Base-by-base conservation (phyloP, 129 eudicot genomes). In the Flaveria linearis region DNA sequence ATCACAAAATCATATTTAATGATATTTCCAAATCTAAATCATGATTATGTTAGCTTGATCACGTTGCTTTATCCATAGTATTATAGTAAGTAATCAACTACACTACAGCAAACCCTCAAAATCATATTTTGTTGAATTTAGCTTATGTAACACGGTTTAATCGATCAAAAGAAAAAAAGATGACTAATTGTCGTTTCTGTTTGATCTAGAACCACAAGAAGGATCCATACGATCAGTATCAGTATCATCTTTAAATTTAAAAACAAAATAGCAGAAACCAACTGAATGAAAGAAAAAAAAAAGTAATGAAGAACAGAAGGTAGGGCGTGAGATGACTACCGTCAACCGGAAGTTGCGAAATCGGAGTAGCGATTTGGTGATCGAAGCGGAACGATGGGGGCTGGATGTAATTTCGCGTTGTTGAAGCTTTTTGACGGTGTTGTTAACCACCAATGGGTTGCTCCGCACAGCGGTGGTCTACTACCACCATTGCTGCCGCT, bases 341-440 rank as follows among this genome's bases (percentile, higher is more conserved):
- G 80, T 68, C 72, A 81, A 68, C 3, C 69, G 76, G 30, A n/a
- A 74, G 60, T 81, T 81, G 72, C 76, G 71, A 45, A 81, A 81
- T 8, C 84, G 51, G 33, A 74, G 76, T 0, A 67, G 76, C 2
- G 80, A 76, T 58, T 81, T 81, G 67, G 75, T 74, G 63, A 81
- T 75, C 0, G 80, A 50, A 10, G 69, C 76, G 0, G 84, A 47
- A 57, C 84, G 84, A 20, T 68, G 47, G 5, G n/a, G 70, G 57
- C 49, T 75, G 3, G 84, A 81, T 39, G 76, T 68, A 68, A 81
- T 81, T 43, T 81, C 84, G 9, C 84, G 60, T 43, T 80, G 61
- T 10, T 81, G 84, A 52, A 81, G 80, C 47, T 81, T 81, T n/a
- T 75, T 81, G 55, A 81, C 80, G 18, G 50, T 74, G n/a, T 81